Base-by-base conservation (phyloP, 2,329 filamentous ascomycete species). In the Aspergillus puulaauensis region DNA sequence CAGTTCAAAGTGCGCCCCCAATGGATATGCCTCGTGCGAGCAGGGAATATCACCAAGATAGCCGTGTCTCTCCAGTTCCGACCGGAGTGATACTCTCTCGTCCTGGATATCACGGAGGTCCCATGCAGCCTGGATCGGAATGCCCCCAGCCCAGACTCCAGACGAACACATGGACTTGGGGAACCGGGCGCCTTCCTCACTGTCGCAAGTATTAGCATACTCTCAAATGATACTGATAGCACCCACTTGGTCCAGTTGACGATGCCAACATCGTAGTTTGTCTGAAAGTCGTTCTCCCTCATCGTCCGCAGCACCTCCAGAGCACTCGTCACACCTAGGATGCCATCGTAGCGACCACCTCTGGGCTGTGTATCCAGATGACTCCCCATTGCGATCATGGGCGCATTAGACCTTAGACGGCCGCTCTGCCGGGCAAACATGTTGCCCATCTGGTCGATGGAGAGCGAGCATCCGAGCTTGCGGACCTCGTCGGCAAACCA, bases 101-200 rank as follows among this genome's bases (percentile, higher is more conserved):
- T 81, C 78, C 43, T 83, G 74, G 14, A 90, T 82, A 68, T 88
- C 86, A 27, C 75, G 78, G 6, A 87, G 74, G 37, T 75, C 77
- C 72, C 84, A 85, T 6, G 86, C 87, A 47, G 75, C 75, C n/a
- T 86, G 78, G 1, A 88, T 74, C 0, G 85, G 75, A 11, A 89
- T 85, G 0, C 77, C 77, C 8, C 79, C 87, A 0, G 88, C 84
- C 90, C 90, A 92, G 2, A 92, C 89, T 1, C 88, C 89, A 0
- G 88, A 90, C 0, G 86, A 79, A 17, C 87, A 77, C 87, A 90
- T 91, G 7, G 84, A 88, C 44, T 85, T 85, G 0, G 89, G 88
- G 60, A 92, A 93, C 0, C 90, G 83, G 0, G 89, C 90, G 2
- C 90, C 90, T 73, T 92, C 90, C 75, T 92, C 90, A 66, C 84